phyloP scores from a whole-genome alignment of 2,329 filamentous ascomycete species.

The Aureobasidium uvarum region DNA sequence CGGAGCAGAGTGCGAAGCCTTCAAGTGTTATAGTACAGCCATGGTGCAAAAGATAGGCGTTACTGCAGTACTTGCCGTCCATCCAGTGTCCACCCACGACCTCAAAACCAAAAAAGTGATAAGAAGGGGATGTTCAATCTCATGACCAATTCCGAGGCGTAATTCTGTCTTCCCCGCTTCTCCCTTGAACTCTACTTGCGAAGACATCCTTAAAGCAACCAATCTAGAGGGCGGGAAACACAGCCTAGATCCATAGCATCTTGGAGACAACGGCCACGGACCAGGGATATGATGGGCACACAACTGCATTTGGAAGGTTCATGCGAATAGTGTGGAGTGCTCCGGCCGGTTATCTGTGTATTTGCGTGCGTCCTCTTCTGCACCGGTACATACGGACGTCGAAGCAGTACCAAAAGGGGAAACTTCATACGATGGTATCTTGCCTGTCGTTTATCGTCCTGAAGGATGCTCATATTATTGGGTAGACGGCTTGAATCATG shows the following conservation, averaged over 20 bases:
- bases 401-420: constrained; percentile 2
- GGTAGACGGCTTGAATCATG: background rate
- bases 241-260: background rate
- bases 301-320: constrained; percentile 11
- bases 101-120: constrained; percentile 12
- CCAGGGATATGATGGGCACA: background rate
- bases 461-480: background rate
- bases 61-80: constrained; percentile 22
- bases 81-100: background rate
- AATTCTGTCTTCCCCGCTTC: constrained; percentile 14
- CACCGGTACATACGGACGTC: background rate
- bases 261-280: constrained; percentile 16
- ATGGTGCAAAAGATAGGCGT: constrained; percentile 16
- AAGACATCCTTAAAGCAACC: constrained; percentile 2
- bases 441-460: constrained; percentile 1
- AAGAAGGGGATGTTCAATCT: constrained; percentile 19
- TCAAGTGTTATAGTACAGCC: constrained; percentile 2
- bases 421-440: constrained; percentile 4
- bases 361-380: background rate
- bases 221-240: background rate
- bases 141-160: constrained; percentile 24
- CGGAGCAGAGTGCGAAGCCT: background rate
- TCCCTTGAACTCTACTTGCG: constrained; percentile 1
- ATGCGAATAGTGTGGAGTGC: constrained; percentile 10
- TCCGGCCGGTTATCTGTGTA: background rate